Percentiles rank a stretch among this genome's conserved stretches.
Conservation (phyloP, 2,329 filamentous ascomycete species). For the Rhinocladiella mackenziei region DNA sequence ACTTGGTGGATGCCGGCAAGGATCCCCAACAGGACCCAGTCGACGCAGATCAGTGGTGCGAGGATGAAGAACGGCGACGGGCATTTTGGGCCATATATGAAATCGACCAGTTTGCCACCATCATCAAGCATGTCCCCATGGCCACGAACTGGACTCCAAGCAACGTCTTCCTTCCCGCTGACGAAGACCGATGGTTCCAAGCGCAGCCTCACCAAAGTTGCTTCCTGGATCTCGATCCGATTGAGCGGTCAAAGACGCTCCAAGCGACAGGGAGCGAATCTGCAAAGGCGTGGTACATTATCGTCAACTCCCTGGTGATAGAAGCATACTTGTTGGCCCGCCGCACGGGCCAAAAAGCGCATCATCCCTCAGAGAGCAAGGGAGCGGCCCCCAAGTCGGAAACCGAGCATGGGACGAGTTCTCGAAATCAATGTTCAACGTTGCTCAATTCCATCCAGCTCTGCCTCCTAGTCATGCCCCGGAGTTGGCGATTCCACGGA, state of each 20-base stretch:
- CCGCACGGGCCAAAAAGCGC: too few relatives aligned
- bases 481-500: slow-evolving; percentile 31
- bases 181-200: slow-evolving; percentile 36
- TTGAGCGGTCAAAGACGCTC: slow-evolving; percentile 34
- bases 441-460: slow-evolving; percentile 35
- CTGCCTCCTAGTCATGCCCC: slow-evolving; percentile 32
- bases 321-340: slow-evolving; percentile 36
- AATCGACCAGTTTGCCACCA: slow-evolving; percentile 41
- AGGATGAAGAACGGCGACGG: slow-evolving; percentile 38
- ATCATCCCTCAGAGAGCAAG: slow-evolving; percentile 4
- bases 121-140: slow-evolving; percentile 36
- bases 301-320: slow-evolving; percentile 39
- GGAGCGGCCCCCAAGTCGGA: slow-evolving; percentile 15
- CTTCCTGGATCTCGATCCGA: slow-evolving; percentile 34
- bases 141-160: slow-evolving; percentile 37
- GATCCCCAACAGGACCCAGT: not conserved
- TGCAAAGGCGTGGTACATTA: slow-evolving; percentile 40
- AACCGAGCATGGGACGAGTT: not conserved
- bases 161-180: slow-evolving; percentile 36
- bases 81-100: slow-evolving; percentile 45
- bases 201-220: slow-evolving; percentile 28
- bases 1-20: slow-evolving; percentile 26
- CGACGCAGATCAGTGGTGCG: slow-evolving; percentile 27
- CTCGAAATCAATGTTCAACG: slow-evolving; percentile 9
- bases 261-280: slow-evolving; percentile 34